Base-by-base conservation (phyloP, 805 yeast genomes). In the Spathaspora passalidarum region DNA sequence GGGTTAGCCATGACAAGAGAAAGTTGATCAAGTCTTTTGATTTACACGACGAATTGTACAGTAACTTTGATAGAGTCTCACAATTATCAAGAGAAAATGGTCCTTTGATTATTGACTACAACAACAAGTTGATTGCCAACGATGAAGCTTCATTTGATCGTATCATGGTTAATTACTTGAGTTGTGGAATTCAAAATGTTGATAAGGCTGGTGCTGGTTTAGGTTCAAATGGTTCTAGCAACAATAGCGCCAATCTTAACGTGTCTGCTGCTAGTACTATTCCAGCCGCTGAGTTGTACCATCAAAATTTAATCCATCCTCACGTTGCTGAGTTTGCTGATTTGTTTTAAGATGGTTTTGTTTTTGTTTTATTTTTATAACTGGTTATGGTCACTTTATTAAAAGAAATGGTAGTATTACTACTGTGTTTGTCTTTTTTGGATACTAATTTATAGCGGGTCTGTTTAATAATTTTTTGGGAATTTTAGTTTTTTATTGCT, bases 251-350 rank as follows among this genome's bases (percentile, higher is more conserved):
- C 38, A 36, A 21, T 43, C 23, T 23, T 25, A 26, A 5, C 11
- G 19, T 19, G 13, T 37, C 34, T 25, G 18, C 32, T 29, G 23
- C 21, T 18, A 22, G 29, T 34, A 17, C 38, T 11, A 14, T 37
- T 20, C 38, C 32, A 41, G 34, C 21, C 11, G 26, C 22, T 26
- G 20, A 37, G 32, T 32, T 45, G 22, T 36, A 36, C 14, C 38
- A 34, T 38, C 45, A 46, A 18, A 50, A 54, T 43, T 51, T 64
- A 44, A 66, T 70, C 22, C 73, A 68, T 54, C 75, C 76, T 6
- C 73, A 69, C 45, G 65, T 65, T 35, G 74, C 75, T 16, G 75
- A 71, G 50, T 71, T 64, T 61, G 75, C 75, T 19, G 76, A 71
- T 51, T 69, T 71, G 52, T 71, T 65, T 53, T 70, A 61, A 17